Percentiles rank a stretch among this genome's conserved stretches.
phyloP scores from a whole-genome alignment of 345 rosid genomes.

The Camelina sativa region DNA sequence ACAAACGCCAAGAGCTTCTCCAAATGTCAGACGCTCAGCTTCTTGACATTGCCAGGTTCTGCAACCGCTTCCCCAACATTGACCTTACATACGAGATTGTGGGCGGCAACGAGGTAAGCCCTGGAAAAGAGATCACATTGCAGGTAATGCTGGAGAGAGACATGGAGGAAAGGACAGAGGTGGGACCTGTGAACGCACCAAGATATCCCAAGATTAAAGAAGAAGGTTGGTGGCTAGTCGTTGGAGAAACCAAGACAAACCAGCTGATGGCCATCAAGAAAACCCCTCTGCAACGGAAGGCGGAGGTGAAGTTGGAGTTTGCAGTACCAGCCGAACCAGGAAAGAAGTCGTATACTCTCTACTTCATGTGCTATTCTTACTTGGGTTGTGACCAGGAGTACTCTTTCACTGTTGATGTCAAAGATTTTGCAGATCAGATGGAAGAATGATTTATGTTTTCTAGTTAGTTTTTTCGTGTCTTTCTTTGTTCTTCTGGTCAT shows the following conservation, averaged over 20 bases:
- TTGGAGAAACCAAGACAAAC: slow-evolving; percentile 78
- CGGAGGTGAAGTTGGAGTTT: slow-evolving; percentile 75
- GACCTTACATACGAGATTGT: slow-evolving; percentile 71
- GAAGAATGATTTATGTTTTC: slow-evolving; percentile 19
- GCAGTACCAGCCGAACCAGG: slow-evolving; percentile 67
- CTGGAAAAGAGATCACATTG: slow-evolving; percentile 64
- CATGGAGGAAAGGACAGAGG: slow-evolving; percentile 76
- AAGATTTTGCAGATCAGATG: slow-evolving; percentile 49
- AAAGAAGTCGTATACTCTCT: slow-evolving; percentile 62
- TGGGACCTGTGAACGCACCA: slow-evolving; percentile 71
- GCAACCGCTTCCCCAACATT: slow-evolving; percentile 86
- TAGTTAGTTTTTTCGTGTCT: background rate
- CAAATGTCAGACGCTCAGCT: slow-evolving; percentile 70
- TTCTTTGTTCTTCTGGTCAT: slow-evolving; percentile 2
- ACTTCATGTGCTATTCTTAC: slow-evolving; percentile 86
- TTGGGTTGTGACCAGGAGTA: slow-evolving; percentile 90
- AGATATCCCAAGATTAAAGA: slow-evolving; percentile 81
- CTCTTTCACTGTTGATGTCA: slow-evolving; percentile 58
- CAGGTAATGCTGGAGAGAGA: slow-evolving; percentile 79
- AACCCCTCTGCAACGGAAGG: slow-evolving; percentile 68
- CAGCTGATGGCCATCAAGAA: slow-evolving; percentile 79
- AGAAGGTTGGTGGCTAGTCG: slow-evolving; percentile 98
- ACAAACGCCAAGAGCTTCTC: slow-evolving; percentile 72
- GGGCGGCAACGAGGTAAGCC: slow-evolving; percentile 51
- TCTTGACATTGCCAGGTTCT: slow-evolving; percentile 77